Base-by-base conservation (phyloP, 1,139 yeast species). In the Saccharomycopsis phalli region DNA sequence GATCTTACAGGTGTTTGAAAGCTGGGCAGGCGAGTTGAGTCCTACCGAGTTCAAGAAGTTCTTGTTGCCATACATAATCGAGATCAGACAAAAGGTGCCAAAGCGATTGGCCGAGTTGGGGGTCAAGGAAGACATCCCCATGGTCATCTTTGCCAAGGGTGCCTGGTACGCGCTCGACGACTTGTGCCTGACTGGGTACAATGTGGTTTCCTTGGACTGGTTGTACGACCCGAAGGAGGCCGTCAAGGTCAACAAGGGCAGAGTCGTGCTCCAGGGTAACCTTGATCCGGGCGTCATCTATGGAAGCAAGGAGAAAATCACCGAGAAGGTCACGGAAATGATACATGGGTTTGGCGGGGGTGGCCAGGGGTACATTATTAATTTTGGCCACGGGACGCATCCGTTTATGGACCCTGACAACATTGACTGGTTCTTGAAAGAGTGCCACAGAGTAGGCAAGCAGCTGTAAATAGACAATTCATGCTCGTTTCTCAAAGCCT, bases 11-110 rank as follows among this genome's bases (percentile, higher is more conserved):
- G 86, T 91, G 25, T 91, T 91, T 57, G 98, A 91, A 57, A 83
- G 95, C 19, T 88, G 96, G 95, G 98, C 95, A 38, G 95, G 97
- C 43, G 97, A 91, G 61, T 69, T 91, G 47, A 93, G 95, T 1
- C 94, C 96, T 13, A 66, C 66, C 41, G 98, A 91, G 55, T 91
- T 91, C 59, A 69, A 71, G 49, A 88, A 82, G 57, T 93, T 87
- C 59, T 81, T 94, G 4, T 71, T 91, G 54, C 97, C 97, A 2
- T 91, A 86, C 57, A 66, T 91, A 54, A 73, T 70, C 50, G 84
- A 84, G 57, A 88, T 91, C 48, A 73, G 86, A 22, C 63, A 66
- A 13, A 72, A 71, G 51, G 71, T 91, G 35, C 94, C 94, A 19
- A 49, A 53, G 10, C 75, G 94, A 54, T 69, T 91, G 53, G 55